Evolutionary conservation across 1,139 yeast genomes (phyloP).

Genomic region (Insectozyma bohioensis): DNA sequence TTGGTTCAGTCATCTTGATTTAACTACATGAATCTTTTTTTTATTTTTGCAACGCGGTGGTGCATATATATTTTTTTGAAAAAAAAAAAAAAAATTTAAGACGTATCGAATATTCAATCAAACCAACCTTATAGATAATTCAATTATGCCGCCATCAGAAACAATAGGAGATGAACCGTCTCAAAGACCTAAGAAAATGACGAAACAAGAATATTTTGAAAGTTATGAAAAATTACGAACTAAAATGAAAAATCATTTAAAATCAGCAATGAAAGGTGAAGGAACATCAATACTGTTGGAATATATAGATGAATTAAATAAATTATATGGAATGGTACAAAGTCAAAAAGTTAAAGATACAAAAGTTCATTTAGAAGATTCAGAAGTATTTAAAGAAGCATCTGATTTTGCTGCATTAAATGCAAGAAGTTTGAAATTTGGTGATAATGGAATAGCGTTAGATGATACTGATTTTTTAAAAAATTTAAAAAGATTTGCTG

Average conservation of each 20-base stretch:
- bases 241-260: constrained; percentile 20
- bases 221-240: constrained; percentile 27
- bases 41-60: constrained; percentile 3
- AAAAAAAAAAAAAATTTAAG: background rate
- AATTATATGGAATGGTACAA: constrained; percentile 30
- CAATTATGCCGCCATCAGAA: too few species aligned
- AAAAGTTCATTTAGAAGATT: constrained; percentile 28
- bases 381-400: constrained; percentile 42
- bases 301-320: constrained; percentile 29
- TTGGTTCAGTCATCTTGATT: too few species aligned
- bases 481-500: constrained; percentile 38
- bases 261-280: constrained; percentile 36
- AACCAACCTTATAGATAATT: too few species aligned
- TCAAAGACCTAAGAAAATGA: background rate
- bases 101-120: background rate
- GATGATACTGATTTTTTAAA: constrained; percentile 47
- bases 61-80: background rate
- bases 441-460: constrained; percentile 50
- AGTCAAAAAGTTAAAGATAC: constrained; percentile 28
- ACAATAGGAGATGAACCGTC: constrained; percentile 1
- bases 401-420: constrained; percentile 48
- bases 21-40: too few species aligned
- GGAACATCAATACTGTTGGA: constrained; percentile 29
- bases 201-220: constrained; percentile 21
- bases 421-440: constrained; percentile 58